phyloP scores from a whole-genome alignment of 2,329 filamentous ascomycete species.

The Thelonectria discophora region DNA sequence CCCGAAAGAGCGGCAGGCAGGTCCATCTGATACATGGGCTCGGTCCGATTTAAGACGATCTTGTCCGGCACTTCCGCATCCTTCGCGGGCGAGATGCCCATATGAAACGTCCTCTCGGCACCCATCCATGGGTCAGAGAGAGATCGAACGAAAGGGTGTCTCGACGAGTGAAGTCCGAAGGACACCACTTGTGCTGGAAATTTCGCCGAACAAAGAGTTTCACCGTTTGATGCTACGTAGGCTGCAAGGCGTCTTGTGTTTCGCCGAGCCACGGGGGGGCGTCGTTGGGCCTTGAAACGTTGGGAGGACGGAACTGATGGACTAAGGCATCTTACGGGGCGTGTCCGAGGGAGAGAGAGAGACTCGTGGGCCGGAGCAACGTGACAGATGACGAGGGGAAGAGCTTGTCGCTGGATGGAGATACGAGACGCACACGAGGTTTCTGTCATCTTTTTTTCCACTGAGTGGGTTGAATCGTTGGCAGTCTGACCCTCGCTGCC shows the following conservation, averaged over 20 bases:
- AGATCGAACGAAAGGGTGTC: too few species aligned
- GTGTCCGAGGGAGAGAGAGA: too few species aligned
- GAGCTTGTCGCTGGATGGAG: too few species aligned
- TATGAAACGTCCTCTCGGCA: not conserved
- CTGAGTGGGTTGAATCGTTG: too few species aligned
- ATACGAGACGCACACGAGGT: too few species aligned
- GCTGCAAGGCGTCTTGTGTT: not conserved
- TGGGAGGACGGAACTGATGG: not conserved
- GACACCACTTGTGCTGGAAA: not conserved
- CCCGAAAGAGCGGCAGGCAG: not conserved
- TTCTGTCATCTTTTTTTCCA: too few species aligned
- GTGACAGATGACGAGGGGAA: too few species aligned
- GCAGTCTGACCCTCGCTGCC: not conserved
- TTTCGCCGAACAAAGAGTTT: not conserved
- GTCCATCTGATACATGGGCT: not conserved
- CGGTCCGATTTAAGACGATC: conserved; percentile 4
- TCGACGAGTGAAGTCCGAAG: not conserved
- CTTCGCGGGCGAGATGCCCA: not conserved
- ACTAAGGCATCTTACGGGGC: not conserved
- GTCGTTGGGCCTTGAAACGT: not conserved
- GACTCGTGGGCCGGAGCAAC: too few species aligned
- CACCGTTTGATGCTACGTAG: not conserved
- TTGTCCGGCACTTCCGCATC: conserved; percentile 4
- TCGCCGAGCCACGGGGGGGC: not conserved
- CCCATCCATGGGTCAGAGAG: not conserved